These are phyloP conservation scores for Rhizophagus sp. DNA, from an alignment of 192 early-diverging fungal species.

Conservation along the genomic window DNA sequence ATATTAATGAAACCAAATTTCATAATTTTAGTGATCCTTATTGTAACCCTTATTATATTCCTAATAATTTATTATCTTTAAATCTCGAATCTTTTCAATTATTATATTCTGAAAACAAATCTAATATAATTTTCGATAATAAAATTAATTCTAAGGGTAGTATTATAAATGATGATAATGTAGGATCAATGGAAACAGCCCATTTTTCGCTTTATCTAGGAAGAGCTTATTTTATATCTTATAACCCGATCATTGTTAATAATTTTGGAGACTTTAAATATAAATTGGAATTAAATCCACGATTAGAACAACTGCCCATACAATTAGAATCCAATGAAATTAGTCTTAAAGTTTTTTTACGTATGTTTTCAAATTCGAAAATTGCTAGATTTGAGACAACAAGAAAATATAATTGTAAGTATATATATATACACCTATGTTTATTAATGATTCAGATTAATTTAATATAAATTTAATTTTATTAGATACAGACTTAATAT, in stretches of 20 bases:
- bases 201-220: background rate
- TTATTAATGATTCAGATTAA: too few relatives aligned
- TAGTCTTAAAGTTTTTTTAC: background rate
- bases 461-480: background rate
- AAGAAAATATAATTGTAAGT: background rate
- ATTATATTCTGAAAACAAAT: too few relatives aligned
- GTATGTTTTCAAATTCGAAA: background rate
- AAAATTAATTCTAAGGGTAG: too few relatives aligned
- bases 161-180: too few relatives aligned
- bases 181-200: too few relatives aligned
- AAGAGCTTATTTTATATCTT: background rate
- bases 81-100: too few relatives aligned
- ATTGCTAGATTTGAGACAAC: background rate
- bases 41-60: too few relatives aligned
- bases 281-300: background rate
- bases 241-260: background rate
- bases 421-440: background rate
- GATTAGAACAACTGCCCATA: background rate
- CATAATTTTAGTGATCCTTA: too few relatives aligned
- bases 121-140: too few relatives aligned
- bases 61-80: too few relatives aligned
- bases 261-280: background rate
- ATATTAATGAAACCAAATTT: too few relatives aligned
- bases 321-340: too few relatives aligned
- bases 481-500: background rate